phyloP scores from a whole-genome alignment of 176 grass and related monocot species.

The Triticum monococcum region DNA sequence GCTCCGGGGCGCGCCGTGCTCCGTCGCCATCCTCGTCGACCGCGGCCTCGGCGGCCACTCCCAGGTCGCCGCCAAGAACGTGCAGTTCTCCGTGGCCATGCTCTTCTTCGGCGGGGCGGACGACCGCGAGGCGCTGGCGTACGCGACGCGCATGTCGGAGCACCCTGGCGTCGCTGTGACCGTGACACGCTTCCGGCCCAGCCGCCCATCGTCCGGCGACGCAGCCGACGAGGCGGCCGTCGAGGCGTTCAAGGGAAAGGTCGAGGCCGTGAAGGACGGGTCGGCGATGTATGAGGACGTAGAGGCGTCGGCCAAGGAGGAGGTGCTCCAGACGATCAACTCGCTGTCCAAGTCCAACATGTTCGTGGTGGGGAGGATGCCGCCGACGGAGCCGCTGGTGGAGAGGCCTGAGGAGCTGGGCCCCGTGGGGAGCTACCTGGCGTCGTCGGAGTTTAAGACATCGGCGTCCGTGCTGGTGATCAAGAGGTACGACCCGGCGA shows the following conservation, averaged over 20 bases:
- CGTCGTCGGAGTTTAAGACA: conserved; percentile 50
- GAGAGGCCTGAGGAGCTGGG: conserved; percentile 55
- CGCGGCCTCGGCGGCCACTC: conserved; percentile 71
- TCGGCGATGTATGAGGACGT: conserved; percentile 40
- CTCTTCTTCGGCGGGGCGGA: conserved; percentile 82
- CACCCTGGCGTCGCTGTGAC: conserved; percentile 55
- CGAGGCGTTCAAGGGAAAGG: conserved; percentile 34
- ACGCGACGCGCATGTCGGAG: conserved; percentile 63
- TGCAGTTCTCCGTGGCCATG: conserved; percentile 40
- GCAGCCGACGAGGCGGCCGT: conserved; percentile 39
- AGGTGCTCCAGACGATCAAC: conserved; percentile 32
- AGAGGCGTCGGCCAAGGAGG: not conserved
- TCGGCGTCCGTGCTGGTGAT: conserved; percentile 57
- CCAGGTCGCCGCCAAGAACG: conserved; percentile 55
- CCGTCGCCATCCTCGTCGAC: conserved; percentile 73
- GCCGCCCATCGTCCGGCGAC: not conserved
- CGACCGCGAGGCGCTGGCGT: conserved; percentile 78
- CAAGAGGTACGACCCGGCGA: conserved; percentile 46
- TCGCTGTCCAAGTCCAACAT: conserved; percentile 35
- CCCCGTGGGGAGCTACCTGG: conserved; percentile 56
- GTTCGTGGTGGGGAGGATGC: conserved; percentile 52
- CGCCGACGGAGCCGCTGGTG: conserved; percentile 26
- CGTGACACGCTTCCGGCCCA: conserved; percentile 35
- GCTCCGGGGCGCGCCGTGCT: conserved; percentile 65
- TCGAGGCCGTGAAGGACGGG: not conserved